phyloP scores from a whole-genome alignment of 2,329 filamentous ascomycete species.

The Hymenotorrendiella dingleyae region DNA sequence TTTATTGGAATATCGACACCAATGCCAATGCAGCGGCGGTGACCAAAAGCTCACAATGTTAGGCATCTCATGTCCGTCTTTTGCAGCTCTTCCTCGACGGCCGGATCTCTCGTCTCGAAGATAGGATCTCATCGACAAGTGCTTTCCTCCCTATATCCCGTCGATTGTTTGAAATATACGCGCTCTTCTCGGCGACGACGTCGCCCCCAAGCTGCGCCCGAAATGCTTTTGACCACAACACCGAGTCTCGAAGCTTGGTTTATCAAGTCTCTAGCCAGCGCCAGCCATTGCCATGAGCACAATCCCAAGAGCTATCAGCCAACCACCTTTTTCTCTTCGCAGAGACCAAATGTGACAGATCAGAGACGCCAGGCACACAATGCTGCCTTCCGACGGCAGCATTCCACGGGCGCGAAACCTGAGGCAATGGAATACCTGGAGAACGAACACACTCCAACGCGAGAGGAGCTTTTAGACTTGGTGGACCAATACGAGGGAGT shows the following conservation, averaged over 20 bases:
- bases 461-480: slow-evolving; percentile 45
- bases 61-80: slow-evolving; percentile 58
- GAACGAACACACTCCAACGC: slow-evolving; percentile 21
- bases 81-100: slow-evolving; percentile 44
- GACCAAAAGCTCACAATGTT: slow-evolving; percentile 46
- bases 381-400: slow-evolving; percentile 11
- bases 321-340: slow-evolving; percentile 18
- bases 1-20: slow-evolving; percentile 7
- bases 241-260: slow-evolving; percentile 30
- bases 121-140: slow-evolving; percentile 32
- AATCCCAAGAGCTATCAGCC: slow-evolving; percentile 11
- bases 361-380: slow-evolving; percentile 5
- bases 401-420: slow-evolving; percentile 9
- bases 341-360: slow-evolving; percentile 11
- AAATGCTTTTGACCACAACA: slow-evolving; percentile 11
- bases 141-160: slow-evolving; percentile 29
- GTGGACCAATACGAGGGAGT: slow-evolving; percentile 45
- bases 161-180: slow-evolving; percentile 10
- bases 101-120: slow-evolving; percentile 42
- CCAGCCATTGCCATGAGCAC: slow-evolving; percentile 26
- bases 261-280: slow-evolving; percentile 27
- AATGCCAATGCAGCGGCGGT: slow-evolving; percentile 22
- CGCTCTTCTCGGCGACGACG: not conserved
- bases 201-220: not conserved
- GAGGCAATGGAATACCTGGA: not conserved